Percentiles rank a stretch among this genome's conserved stretches.
Conservation (phyloP, 441 rosid species). For the Melastoma candidum region DNA sequence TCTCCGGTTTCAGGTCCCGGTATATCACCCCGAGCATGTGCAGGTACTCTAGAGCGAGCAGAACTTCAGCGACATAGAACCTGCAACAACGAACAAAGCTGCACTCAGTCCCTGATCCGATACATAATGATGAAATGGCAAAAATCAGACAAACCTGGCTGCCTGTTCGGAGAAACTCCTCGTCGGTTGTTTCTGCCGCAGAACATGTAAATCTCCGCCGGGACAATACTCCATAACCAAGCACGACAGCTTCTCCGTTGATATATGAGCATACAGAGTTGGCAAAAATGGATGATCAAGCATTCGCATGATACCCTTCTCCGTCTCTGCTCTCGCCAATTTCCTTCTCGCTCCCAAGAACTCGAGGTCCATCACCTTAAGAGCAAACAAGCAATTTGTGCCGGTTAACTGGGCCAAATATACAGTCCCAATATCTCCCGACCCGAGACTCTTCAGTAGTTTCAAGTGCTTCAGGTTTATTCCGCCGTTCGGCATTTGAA, state of each 20-base stretch:
- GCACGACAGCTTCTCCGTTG: constrained; percentile 59
- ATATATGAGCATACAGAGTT: constrained; percentile 56
- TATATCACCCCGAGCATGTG: constrained; percentile 88
- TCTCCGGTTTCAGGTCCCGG: constrained; percentile 77
- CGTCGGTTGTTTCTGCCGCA: constrained; percentile 61
- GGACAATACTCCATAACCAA: constrained; percentile 85
- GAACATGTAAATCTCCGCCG: constrained; percentile 75
- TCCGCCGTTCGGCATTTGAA: constrained; percentile 51
- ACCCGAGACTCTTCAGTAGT: constrained; percentile 61
- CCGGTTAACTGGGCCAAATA: constrained; percentile 66
- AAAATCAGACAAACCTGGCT: constrained; percentile 35
- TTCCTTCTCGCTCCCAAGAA: constrained; percentile 61
- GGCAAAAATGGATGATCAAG: constrained; percentile 88
- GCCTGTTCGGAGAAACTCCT: constrained; percentile 69
- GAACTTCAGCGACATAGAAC: constrained; percentile 74
- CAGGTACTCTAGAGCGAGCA: constrained; percentile 66
- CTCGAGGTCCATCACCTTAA: constrained; percentile 76
- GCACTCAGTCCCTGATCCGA: background rate
- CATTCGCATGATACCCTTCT: constrained; percentile 70
- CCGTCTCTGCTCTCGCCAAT: constrained; percentile 65
- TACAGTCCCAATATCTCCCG: constrained; percentile 73
- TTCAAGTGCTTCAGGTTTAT: constrained; percentile 57
- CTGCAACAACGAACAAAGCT: constrained; percentile 18
- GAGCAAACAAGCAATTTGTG: constrained; percentile 53
- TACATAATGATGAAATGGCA: background rate